These are phyloP conservation scores for Plasmopara halstedii DNA, from an alignment of 352 stramenopile species.

Conservation along the genomic window DNA sequence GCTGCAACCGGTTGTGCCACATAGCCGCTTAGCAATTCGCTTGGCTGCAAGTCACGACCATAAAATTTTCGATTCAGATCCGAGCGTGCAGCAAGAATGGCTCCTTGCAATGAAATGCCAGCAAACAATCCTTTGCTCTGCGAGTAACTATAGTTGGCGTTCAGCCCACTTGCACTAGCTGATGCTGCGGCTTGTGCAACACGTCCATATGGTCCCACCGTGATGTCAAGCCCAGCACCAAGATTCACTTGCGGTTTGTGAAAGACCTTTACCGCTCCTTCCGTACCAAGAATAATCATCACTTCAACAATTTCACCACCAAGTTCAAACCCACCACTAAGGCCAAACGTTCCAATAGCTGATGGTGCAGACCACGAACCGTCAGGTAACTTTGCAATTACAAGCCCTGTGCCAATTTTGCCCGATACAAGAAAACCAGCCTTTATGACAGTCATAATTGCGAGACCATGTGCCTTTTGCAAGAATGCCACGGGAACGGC, in stretches of 20 bases:
- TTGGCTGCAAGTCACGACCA: conserved; percentile 47
- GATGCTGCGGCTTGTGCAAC: conserved; percentile 53
- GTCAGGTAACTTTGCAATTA: conserved; percentile 63
- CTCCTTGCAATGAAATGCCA: conserved; percentile 84
- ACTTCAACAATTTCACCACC: conserved; percentile 88
- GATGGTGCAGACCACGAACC: conserved; percentile 83
- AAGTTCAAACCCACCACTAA: conserved; percentile 75
- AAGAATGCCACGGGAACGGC: conserved; percentile 41
- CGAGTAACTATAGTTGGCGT: conserved; percentile 88
- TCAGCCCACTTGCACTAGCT: conserved; percentile 36
- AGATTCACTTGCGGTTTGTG: conserved; percentile 77
- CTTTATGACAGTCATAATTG: conserved; percentile 49
- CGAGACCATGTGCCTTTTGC: conserved; percentile 42
- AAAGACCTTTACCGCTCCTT: conserved; percentile 80
- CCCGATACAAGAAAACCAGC: conserved; percentile 49
- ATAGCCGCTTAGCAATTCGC: conserved; percentile 33
- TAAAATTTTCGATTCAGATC: conserved; percentile 92
- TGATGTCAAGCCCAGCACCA: conserved; percentile 78
- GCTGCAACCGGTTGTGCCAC: conserved; percentile 37
- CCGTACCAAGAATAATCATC: conserved; percentile 87
- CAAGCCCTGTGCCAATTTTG: conserved; percentile 63
- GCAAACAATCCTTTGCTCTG: conserved; percentile 87
- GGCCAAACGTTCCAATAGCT: conserved; percentile 79
- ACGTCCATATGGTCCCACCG: conserved; percentile 77
- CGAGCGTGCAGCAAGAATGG: conserved; percentile 73